phyloP scores from a whole-genome alignment of 2,329 filamentous ascomycete species.

The Trichoderma pleuroti region DNA sequence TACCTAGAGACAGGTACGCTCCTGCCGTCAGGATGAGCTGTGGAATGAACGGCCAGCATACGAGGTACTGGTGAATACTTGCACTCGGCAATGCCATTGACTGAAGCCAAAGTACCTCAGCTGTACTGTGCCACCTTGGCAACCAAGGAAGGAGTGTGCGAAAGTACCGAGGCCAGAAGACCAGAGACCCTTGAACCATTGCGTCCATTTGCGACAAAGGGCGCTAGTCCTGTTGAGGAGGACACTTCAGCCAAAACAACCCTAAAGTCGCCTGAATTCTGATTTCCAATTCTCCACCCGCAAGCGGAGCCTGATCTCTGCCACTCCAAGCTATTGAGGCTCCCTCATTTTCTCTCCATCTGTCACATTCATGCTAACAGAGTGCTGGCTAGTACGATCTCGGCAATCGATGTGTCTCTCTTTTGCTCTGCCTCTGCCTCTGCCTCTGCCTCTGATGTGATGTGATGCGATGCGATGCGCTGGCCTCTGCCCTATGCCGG shows the following conservation, averaged over 20 bases:
- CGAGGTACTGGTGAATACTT: neutral
- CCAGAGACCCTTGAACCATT: neutral
- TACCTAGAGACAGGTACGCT: neutral
- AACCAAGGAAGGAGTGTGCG: neutral
- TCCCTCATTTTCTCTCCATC: neutral
- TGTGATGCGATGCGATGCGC: neutral
- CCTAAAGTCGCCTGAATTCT: neutral
- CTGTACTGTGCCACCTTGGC: neutral
- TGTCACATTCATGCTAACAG: neutral
- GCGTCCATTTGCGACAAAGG: neutral
- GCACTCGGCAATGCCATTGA: neutral
- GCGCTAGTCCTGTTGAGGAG: neutral
- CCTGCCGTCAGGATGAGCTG: neutral
- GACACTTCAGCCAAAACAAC: neutral
- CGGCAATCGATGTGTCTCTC: slow-evolving; percentile 5
- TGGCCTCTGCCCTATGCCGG: neutral
- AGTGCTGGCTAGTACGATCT: slow-evolving; percentile 13
- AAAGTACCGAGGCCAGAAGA: neutral
- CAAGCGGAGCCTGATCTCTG: slow-evolving; percentile 10
- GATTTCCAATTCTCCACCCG: neutral
- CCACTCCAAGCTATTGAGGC: slow-evolving; percentile 8
- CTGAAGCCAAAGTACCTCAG: neutral
- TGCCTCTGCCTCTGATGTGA: neutral
- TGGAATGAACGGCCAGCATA: neutral
- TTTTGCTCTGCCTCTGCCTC: too few species aligned